Conservation (phyloP, 2,329 filamentous ascomycete species). For the Ilyonectria robusta region DNA sequence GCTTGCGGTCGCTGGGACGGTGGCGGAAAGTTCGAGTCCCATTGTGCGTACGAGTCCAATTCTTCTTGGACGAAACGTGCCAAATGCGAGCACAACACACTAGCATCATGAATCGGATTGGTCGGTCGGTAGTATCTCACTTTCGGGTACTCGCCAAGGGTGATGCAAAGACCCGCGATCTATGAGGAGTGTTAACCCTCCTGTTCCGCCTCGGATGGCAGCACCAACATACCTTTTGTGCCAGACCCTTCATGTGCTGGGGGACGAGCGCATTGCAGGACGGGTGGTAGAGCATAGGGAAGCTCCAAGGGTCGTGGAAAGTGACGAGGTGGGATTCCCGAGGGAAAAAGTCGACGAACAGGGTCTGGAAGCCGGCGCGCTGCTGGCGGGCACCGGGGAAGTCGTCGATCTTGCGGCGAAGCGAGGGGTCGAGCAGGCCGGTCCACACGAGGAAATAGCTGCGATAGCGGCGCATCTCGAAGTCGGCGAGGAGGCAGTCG, state of each 20-base stretch:
- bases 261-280: slow-evolving; percentile 88
- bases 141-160: slow-evolving; percentile 92
- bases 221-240: slow-evolving; percentile 79
- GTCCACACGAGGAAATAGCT: slow-evolving; percentile 90
- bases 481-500: slow-evolving; percentile 93
- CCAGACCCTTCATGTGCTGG: slow-evolving; percentile 85
- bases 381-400: slow-evolving; percentile 78
- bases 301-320: slow-evolving; percentile 96
- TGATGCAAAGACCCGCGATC: slow-evolving; percentile 80
- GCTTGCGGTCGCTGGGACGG: slow-evolving; percentile 83
- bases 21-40: slow-evolving; percentile 87
- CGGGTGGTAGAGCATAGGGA: slow-evolving; percentile 92
- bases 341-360: slow-evolving; percentile 91
- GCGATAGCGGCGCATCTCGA: slow-evolving; percentile 86
- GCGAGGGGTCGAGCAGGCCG: slow-evolving; percentile 76
- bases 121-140: slow-evolving; percentile 90
- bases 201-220: neutral
- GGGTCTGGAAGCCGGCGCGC: slow-evolving; percentile 84
- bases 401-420: slow-evolving; percentile 82
- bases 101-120: slow-evolving; percentile 85
- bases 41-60: slow-evolving; percentile 89
- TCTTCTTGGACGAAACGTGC: slow-evolving; percentile 94
- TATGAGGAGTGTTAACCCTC: slow-evolving; percentile 34
- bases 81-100: slow-evolving; percentile 87
- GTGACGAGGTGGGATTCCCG: slow-evolving; percentile 92